Evolutionary conservation across 106 monocot genomes (phyloP), one percentile per base, ranked within the genome.

Genomic region (Dendrobium huoshanense): DNA sequence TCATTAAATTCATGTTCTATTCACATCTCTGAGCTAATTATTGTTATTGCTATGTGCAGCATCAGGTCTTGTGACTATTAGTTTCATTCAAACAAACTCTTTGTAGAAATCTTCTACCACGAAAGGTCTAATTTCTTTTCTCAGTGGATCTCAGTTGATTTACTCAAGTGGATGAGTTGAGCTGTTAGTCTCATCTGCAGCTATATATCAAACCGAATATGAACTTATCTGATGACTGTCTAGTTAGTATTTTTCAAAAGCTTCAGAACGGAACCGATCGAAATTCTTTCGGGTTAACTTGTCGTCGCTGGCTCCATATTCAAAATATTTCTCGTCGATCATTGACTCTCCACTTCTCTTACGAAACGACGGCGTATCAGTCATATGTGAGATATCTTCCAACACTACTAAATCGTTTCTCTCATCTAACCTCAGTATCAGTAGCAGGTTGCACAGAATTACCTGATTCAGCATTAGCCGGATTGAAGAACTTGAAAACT

Each of bases 241-340:
- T 95, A 19, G 31, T 82, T 22, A 76, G 59, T 29, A 87, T 96
- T n/a, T 92, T 86, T 45, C 78, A 72, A 56, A 89, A 89, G 65
- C 83, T 92, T 11, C 77, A 87, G 19, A 83, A 67, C 42, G 61
- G 31, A 11, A 48, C 27, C 0, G 92, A 96, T 47, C 86, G 86
- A 41, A 86, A 89, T 84, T 77, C 88, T 17, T 96, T 96, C 80
- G 94, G 96, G 17, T 80, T 96, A 64, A 92, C 96, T 11, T 92
- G 90, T 76, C 85, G 70, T 33, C 79, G 45, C 20, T 94, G 94
- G 92, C 78, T 90, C 55, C 79, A 81, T 16, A 86, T 96, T 82
- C 92, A 92, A 56, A 94, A 90, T 67, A 29, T 84, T 5, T 75
- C 88, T 31, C 81, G 86, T 5, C 86, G 67, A 48, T 94, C 90